These are phyloP conservation scores for Wallacemonas sp. DNA, from an alignment of 208 protist species.

Conservation along the genomic window DNA sequence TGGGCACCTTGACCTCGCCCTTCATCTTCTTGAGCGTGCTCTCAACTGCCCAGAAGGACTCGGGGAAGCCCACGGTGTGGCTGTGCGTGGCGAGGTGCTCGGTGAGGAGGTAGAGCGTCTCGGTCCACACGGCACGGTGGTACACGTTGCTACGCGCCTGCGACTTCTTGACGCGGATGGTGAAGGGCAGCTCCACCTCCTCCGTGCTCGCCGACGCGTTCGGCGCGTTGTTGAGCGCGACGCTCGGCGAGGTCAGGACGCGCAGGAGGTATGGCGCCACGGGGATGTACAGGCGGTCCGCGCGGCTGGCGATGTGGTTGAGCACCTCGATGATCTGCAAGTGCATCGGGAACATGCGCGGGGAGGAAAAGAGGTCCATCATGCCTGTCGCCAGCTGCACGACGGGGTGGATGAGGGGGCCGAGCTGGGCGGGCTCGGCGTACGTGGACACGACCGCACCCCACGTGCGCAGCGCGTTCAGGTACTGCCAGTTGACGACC, in stretches of 20 bases:
- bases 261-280: slow-evolving; percentile 92
- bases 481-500: slow-evolving; percentile 98
- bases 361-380: slow-evolving; percentile 92
- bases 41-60: slow-evolving; percentile 90
- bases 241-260: slow-evolving; percentile 87
- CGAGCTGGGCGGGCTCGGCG: slow-evolving; percentile 79
- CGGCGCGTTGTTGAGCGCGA: slow-evolving; percentile 51
- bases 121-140: slow-evolving; percentile 74
- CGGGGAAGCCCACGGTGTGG: slow-evolving; percentile 92
- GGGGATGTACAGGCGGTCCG: slow-evolving; percentile 93
- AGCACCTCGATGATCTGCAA: slow-evolving; percentile 93
- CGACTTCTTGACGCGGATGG: slow-evolving; percentile 91
- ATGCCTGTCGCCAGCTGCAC: slow-evolving; percentile 90
- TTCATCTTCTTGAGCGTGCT: slow-evolving; percentile 85
- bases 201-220: slow-evolving; percentile 43
- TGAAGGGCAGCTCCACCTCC: slow-evolving; percentile 81
- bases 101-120: slow-evolving; percentile 87
- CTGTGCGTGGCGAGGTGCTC: slow-evolving; percentile 87
- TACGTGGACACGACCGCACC: slow-evolving; percentile 90
- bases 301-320: slow-evolving; percentile 85
- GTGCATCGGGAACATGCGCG: slow-evolving; percentile 95
- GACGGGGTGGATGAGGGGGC: slow-evolving; percentile 92
- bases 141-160: slow-evolving; percentile 73
- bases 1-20: slow-evolving; percentile 81
- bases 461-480: slow-evolving; percentile 95